A percentile compares a stretch with the other conserved stretches of the same genome.
These are phyloP conservation scores for Penicillium polonicum DNA, from an alignment of 2,329 filamentous ascomycete genomes.

Conservation along the genomic window DNA sequence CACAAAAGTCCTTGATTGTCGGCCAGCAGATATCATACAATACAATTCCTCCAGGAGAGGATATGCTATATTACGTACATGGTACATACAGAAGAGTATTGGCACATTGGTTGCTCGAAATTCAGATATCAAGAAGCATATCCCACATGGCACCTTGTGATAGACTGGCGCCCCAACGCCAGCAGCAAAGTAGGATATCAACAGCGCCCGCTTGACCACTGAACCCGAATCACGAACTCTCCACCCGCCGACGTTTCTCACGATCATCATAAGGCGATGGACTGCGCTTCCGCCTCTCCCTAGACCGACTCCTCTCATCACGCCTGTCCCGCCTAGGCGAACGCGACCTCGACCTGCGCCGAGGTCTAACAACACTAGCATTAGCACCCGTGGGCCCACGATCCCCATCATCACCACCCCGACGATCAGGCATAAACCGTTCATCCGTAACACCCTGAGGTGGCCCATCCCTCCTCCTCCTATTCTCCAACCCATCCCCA, in stretches of 20 bases:
- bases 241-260: conserved; percentile 43
- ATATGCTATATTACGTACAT: conserved; percentile 10
- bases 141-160: conserved; percentile 13
- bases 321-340: conserved; percentile 49
- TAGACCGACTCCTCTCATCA: conserved; percentile 45
- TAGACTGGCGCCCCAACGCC: conserved; percentile 22
- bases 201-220: neutral
- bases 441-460: conserved; percentile 46
- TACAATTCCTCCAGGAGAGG: conserved; percentile 21
- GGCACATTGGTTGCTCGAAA: conserved; percentile 16
- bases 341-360: conserved; percentile 42
- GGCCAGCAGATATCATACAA: conserved; percentile 12
- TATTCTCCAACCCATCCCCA: conserved; percentile 49
- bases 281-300: conserved; percentile 48
- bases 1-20: conserved; percentile 10
- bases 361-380: conserved; percentile 42
- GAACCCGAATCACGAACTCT: conserved; percentile 20
- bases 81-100: neutral
- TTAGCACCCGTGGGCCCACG: conserved; percentile 48
- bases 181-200: conserved; percentile 11
- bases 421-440: conserved; percentile 47
- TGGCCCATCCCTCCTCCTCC: conserved; percentile 32
- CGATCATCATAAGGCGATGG: conserved; percentile 44
- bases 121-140: conserved; percentile 14
- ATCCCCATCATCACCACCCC: conserved; percentile 30